Conservation (phyloP, 1,139 yeast genomes). For the Yamadazyma triangularis region DNA sequence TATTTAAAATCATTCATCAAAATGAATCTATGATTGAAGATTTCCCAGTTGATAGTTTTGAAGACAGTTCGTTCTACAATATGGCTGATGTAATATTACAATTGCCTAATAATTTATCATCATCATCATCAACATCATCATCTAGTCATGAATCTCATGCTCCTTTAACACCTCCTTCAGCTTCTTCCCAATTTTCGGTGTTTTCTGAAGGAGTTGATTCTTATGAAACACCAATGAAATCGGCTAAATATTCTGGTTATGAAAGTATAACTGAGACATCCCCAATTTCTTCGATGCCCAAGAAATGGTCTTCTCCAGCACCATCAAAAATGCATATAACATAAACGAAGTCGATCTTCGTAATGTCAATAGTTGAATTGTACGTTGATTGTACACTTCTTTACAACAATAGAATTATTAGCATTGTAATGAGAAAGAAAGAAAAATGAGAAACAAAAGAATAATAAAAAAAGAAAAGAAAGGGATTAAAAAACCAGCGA, state of each 20-base stretch:
- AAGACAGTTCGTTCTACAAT: slow-evolving; percentile 14
- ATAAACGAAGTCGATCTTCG: neutral
- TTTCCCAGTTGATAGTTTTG: slow-evolving; percentile 10
- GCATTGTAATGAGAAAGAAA: too few relatives aligned
- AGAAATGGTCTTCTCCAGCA: slow-evolving; percentile 8
- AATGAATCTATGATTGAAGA: slow-evolving; percentile 17
- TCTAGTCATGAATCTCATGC: slow-evolving; percentile 9
- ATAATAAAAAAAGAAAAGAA: too few relatives aligned
- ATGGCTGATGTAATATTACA: slow-evolving; percentile 26
- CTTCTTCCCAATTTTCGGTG: slow-evolving; percentile 37
- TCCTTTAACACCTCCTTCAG: slow-evolving; percentile 41
- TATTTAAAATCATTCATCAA: slow-evolving; percentile 24
- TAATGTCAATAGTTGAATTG: too few relatives aligned
- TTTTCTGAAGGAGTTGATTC: slow-evolving; percentile 18
- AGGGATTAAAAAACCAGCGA: too few relatives aligned
- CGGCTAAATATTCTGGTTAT: slow-evolving; percentile 1
- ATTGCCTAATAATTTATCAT: slow-evolving; percentile 19
- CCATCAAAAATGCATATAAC: slow-evolving; percentile 8
- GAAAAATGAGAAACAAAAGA: too few relatives aligned
- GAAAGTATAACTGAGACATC: slow-evolving; percentile 2
- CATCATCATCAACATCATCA: too few relatives aligned
- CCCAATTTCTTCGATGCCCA: slow-evolving; percentile 1
- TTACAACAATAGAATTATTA: too few relatives aligned
- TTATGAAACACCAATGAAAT: slow-evolving; percentile 8
- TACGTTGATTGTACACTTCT: too few relatives aligned